phyloP scores from a whole-genome alignment of 2,329 filamentous ascomycete genomes.

The Fusarium vanettenii region DNA sequence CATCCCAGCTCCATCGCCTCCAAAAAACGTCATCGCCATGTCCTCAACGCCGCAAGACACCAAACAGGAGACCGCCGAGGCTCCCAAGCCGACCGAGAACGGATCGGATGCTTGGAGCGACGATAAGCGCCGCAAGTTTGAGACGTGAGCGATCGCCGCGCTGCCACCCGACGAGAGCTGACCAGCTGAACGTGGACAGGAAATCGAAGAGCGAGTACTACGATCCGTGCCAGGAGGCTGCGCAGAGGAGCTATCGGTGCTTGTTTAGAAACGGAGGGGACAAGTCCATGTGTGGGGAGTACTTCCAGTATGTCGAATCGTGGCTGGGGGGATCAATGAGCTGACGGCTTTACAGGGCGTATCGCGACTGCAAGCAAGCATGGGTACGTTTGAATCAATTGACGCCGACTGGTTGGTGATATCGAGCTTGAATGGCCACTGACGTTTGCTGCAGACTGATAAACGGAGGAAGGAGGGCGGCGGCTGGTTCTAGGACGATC shows the following conservation, averaged over 20 bases:
- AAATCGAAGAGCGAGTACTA: slow-evolving; percentile 91
- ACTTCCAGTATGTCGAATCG: slow-evolving; percentile 80
- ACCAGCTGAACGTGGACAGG: slow-evolving; percentile 57
- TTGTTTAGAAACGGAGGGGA: slow-evolving; percentile 90
- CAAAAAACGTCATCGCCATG: slow-evolving; percentile 29
- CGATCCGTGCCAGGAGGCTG: slow-evolving; percentile 95
- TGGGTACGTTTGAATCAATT: slow-evolving; percentile 70
- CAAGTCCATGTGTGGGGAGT: slow-evolving; percentile 89
- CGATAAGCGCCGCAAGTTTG: slow-evolving; percentile 72
- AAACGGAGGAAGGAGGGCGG: slow-evolving; percentile 48
- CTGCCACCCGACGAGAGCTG: neutral
- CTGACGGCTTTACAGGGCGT: slow-evolving; percentile 72
- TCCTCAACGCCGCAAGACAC: slow-evolving; percentile 35
- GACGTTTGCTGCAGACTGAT: slow-evolving; percentile 42
- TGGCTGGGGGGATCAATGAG: neutral
- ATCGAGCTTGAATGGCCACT: neutral
- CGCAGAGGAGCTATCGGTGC: slow-evolving; percentile 85
- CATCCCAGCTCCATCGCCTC: neutral
- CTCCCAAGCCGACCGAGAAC: slow-evolving; percentile 44
- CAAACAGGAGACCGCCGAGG: slow-evolving; percentile 21
- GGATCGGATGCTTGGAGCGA: slow-evolving; percentile 60
- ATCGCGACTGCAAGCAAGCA: slow-evolving; percentile 92
- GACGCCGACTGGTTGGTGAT: neutral
- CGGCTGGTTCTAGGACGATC: slow-evolving; percentile 37
- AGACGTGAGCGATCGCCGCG: slow-evolving; percentile 61